Percentiles rank a stretch among this genome's conserved stretches.
Evolutionary conservation across 306 rosid species (phyloP).

Genomic region (Dicorynia guianensis): DNA sequence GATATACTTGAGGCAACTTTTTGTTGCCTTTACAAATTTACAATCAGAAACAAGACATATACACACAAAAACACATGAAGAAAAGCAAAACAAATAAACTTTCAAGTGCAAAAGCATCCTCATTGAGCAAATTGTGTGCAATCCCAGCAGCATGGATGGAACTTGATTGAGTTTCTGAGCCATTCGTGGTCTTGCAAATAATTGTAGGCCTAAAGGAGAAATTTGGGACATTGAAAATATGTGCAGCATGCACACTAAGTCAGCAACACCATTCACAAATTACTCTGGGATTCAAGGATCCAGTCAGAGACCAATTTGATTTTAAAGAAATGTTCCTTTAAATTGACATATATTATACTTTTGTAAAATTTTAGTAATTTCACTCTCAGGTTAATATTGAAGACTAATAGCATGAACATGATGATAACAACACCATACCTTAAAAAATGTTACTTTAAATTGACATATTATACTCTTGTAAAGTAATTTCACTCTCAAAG

Average conservation of each 20-base stretch:
- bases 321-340: constrained; percentile 16
- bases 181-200: constrained; percentile 9
- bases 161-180: constrained; percentile 30
- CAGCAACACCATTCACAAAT: constrained; percentile 32
- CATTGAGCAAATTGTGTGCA: constrained; percentile 15
- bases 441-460: constrained; percentile 12
- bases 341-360: constrained; percentile 31
- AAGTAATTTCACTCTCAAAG: constrained; percentile 26
- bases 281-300: constrained; percentile 19
- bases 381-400: constrained; percentile 17
- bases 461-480: constrained; percentile 29
- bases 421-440: constrained; percentile 9
- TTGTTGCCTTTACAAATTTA: constrained; percentile 13
- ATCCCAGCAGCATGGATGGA: constrained; percentile 21
- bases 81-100: constrained; percentile 21
- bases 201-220: constrained; percentile 25
- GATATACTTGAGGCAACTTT: constrained; percentile 7
- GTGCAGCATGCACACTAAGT: constrained; percentile 24
- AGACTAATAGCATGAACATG: constrained; percentile 22
- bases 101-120: constrained; percentile 18
- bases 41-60: constrained; percentile 17
- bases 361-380: constrained; percentile 5
- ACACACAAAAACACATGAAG: neutral
- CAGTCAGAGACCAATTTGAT: constrained; percentile 32
- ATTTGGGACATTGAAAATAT: constrained; percentile 10